Base-by-base conservation (phyloP, 106 monocot species). In the Phalaenopsis equestris region DNA sequence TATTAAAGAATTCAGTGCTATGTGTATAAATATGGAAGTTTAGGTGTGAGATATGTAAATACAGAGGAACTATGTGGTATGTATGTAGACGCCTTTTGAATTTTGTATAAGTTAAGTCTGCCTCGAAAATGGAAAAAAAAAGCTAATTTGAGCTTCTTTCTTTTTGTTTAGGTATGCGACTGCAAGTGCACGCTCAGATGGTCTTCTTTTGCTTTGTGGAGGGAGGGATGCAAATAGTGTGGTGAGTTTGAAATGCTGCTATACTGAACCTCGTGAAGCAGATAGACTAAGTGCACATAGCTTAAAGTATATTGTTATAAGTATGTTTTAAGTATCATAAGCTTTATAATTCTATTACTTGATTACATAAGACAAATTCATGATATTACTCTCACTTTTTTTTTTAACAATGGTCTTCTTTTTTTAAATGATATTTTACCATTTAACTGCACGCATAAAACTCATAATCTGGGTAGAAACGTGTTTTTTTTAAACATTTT, bases 161-260 rank as follows among this genome's bases (percentile, higher is more conserved):
- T 79, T 48, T 24, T 74, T 90, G 65, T 61, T 86, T 77, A 99
- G 98, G 98, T 99, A 99, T 90, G 98, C 98, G 75, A 99, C 98
- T 77, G 98, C 94, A 73, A 99, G 98, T 89, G 98, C 98, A 75
- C 92, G 98, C 38, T 99, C 98, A 70, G 98, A 99, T 86, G 98
- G 98, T 36, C 94, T 99, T 83, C 92, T 99, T 78, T 85, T 99
- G 84, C 88, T 99, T 74, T 99, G 98, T 85, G 98, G 98, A 64
- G 98, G 98, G 81, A 99, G 98, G 87, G 98, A 99, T 91, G 92
- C 94, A 78, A 99, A 87, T 75, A 94, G 92, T 87, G 98, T 99
- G 94, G 98, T 99, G 61, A 85, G 92, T 86, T 57, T 73, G 43
- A 42, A 45, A 6, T 74, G 74, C 74, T 15, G 14, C 3, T 39